phyloP scores from a whole-genome alignment of 2,329 filamentous ascomycete species.

The Zasmidium angulare region DNA sequence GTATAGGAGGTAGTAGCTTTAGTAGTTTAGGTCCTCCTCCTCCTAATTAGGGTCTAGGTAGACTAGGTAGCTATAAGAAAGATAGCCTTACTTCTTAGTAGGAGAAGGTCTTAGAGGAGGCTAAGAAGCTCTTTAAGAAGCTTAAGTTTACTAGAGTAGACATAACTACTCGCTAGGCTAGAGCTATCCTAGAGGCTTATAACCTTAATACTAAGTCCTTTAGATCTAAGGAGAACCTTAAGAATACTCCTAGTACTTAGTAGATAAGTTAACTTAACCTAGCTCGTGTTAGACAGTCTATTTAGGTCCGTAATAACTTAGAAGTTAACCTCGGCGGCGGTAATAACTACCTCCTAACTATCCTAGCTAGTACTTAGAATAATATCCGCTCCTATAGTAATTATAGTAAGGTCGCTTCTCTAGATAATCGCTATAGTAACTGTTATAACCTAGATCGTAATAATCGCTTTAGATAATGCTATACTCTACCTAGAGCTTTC shows the following conservation, averaged over 20 bases:
- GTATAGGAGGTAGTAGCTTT: not conserved
- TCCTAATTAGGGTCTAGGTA: too few relatives aligned
- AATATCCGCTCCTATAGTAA: not conserved
- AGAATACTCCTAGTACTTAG: not conserved
- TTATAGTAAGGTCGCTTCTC: too few relatives aligned
- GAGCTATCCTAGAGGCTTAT: not conserved
- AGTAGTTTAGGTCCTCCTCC: too few relatives aligned
- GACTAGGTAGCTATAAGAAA: not conserved
- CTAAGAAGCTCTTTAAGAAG: not conserved
- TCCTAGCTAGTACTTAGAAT: not conserved
- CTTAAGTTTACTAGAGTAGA: not conserved
- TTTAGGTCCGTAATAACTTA: not conserved
- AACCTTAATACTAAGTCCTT: not conserved
- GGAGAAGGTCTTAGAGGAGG: not conserved
- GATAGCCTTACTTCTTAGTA: not conserved
- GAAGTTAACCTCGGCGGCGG: not conserved
- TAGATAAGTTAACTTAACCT: not conserved
- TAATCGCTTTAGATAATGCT: not conserved
- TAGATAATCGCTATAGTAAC: not conserved
- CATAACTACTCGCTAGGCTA: not conserved
- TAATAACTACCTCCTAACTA: not conserved
- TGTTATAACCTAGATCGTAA: not conserved
- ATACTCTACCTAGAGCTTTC: not conserved
- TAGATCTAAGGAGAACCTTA: too few relatives aligned
- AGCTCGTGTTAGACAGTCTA: not conserved